Conservation (phyloP, 2,329 filamentous ascomycete genomes). For the Neofusicoccum ribis region DNA sequence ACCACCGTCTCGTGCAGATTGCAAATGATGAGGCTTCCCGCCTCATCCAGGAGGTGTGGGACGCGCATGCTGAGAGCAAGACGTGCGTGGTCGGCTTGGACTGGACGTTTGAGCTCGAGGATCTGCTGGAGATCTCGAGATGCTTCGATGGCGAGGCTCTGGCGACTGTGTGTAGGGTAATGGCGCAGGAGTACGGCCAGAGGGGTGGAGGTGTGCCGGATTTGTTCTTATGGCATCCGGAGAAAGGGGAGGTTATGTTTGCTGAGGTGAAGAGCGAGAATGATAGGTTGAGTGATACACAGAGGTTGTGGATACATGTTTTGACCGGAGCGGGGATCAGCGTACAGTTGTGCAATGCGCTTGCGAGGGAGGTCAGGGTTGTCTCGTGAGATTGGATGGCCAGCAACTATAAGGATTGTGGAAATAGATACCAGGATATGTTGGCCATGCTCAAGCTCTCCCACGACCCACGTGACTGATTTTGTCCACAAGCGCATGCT, state of each 20-base stretch:
- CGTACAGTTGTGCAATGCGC: constrained; percentile 76
- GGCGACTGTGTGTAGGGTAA: constrained; percentile 83
- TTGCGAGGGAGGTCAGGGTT: constrained; percentile 55
- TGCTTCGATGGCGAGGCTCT: constrained; percentile 82
- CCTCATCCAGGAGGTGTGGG: constrained; percentile 69
- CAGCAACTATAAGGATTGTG: too few relatives aligned
- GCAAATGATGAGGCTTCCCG: constrained; percentile 73
- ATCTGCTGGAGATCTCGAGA: constrained; percentile 73
- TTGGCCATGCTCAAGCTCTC: too few relatives aligned
- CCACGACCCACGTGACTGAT: too few relatives aligned
- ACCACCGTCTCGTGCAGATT: constrained; percentile 81
- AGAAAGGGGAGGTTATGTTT: constrained; percentile 63
- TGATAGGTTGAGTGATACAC: constrained; percentile 92
- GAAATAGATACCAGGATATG: too few relatives aligned
- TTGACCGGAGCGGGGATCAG: constrained; percentile 79
- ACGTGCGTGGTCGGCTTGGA: constrained; percentile 90
- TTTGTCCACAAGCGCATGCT: too few relatives aligned
- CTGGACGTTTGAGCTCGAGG: constrained; percentile 80
- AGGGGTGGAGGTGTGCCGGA: constrained; percentile 88
- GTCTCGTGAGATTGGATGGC: neutral
- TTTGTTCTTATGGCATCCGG: constrained; percentile 78
- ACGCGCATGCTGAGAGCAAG: constrained; percentile 64
- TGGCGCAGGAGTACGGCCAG: constrained; percentile 91
- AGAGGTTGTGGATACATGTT: constrained; percentile 95
- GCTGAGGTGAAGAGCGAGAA: constrained; percentile 64